phyloP scores from a whole-genome alignment of 78 protist species.

The Dictyostelium citrinum region DNA sequence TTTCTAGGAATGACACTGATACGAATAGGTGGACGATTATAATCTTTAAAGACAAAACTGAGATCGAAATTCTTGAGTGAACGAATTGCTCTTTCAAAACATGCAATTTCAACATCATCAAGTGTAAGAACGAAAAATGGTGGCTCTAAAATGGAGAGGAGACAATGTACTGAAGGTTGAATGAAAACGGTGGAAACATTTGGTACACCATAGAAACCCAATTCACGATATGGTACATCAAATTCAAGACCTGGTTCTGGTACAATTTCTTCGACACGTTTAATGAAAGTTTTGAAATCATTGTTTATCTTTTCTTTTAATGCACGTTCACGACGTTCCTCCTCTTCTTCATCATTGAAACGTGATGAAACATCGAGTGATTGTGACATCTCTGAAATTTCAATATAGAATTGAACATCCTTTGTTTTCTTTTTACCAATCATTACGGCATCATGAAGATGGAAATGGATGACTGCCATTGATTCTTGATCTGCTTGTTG shows the following conservation, averaged over 20 bases:
- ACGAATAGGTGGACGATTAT: slow-evolving; percentile 64
- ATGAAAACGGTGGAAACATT: slow-evolving; percentile 53
- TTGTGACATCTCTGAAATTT: slow-evolving; percentile 83
- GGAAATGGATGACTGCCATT: slow-evolving; percentile 93
- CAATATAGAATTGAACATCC: slow-evolving; percentile 95
- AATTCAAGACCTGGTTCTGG: slow-evolving; percentile 81
- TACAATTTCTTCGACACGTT: slow-evolving; percentile 68
- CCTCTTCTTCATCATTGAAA: slow-evolving; percentile 90
- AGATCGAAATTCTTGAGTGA: slow-evolving; percentile 92
- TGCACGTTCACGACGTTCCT: slow-evolving; percentile 90
- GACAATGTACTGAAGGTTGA: slow-evolving; percentile 89
- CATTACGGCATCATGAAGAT: slow-evolving; percentile 91
- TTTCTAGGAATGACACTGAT: slow-evolving; percentile 81
- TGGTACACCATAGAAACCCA: slow-evolving; percentile 95
- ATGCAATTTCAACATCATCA: slow-evolving; percentile 93
- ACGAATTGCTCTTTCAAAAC: slow-evolving; percentile 93
- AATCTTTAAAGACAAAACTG: slow-evolving; percentile 93
- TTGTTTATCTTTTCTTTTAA: slow-evolving; percentile 79
- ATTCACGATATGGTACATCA: slow-evolving; percentile 92
- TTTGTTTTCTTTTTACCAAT: slow-evolving; percentile 92
- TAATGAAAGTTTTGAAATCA: slow-evolving; percentile 79
- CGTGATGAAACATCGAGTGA: slow-evolving; percentile 36
- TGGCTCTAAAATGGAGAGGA: slow-evolving; percentile 85
- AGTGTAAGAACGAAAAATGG: slow-evolving; percentile 93
- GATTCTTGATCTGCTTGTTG: slow-evolving; percentile 93